Evolutionary conservation across 331 rosid species (phyloP).

Genomic region (Malus hybrid): DNA sequence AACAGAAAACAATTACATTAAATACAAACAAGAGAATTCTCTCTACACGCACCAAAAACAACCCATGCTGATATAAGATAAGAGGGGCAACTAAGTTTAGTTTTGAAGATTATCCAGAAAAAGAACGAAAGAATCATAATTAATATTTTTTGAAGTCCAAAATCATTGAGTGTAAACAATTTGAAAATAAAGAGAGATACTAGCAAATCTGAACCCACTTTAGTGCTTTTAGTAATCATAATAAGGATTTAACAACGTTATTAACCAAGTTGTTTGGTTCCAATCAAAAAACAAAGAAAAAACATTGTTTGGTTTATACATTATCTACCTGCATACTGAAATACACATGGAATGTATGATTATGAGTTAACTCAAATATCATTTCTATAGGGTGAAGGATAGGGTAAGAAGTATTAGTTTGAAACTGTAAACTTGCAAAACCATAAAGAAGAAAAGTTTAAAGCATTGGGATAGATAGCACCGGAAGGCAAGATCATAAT

Average conservation of each 20-base stretch:
- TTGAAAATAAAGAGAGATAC: background rate
- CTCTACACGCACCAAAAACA: background rate
- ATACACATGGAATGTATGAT: background rate
- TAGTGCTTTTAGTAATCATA: background rate
- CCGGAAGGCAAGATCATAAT: background rate
- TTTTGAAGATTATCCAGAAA: background rate
- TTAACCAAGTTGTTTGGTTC: background rate
- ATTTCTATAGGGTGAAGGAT: background rate
- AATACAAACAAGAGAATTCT: background rate
- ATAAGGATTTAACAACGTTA: background rate
- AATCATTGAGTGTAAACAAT: background rate
- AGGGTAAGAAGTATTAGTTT: background rate
- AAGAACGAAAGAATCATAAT: background rate
- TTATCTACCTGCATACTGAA: background rate
- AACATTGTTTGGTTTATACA: background rate
- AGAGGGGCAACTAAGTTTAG: background rate
- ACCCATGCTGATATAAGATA: background rate
- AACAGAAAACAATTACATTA: constrained; percentile 12
- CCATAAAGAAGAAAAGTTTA: background rate
- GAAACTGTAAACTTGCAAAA: background rate
- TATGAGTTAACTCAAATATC: background rate
- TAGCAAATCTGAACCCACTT: background rate
- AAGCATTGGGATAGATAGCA: background rate
- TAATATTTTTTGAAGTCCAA: background rate
- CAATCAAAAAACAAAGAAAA: too few species aligned